Base-by-base conservation (phyloP, 495 filamentous ascomycete species). In the Penicillium cinerascens region DNA sequence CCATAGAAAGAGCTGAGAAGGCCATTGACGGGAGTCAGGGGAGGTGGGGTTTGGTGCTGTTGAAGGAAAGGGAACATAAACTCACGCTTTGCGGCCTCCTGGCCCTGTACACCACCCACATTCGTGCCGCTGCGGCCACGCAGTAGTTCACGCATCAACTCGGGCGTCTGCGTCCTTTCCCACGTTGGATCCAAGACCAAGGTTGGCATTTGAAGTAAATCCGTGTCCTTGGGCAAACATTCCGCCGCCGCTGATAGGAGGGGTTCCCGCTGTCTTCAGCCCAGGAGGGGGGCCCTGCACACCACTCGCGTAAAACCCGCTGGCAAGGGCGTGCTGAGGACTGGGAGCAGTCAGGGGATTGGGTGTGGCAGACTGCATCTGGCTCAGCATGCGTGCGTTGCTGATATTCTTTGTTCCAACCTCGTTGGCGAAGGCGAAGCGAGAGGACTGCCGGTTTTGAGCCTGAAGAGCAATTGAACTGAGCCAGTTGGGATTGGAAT, bases 61-160 rank as follows among this genome's bases (percentile, higher is more conserved):
- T 86, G 83, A 74, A 87, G 79, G 75, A 90, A 87, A 83, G 86
- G 81, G 85, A 89, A 89, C 70, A 82, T 81, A 64, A 78, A 89
- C 92, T 97, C 91, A 96, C 92, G 91, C 88, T 95, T 95, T 80
- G 80, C 81, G 60, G 83, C 80, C 74, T 95, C 91, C 77, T 88
- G 83, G 60, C 78, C 80, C 70, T 84, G 83, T 58, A 73, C 59
- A 64, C 75, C 79, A 65, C 80, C 77, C 44, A 78, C 78, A 67
- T 78, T 82, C 55, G 75, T 72, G 45, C 77, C 75, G 56, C 72
- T 76, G 56, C 84, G 75, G 58, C 73, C 72, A 48, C 87, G 80
- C 58, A 93, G 76, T 55, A 95, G 73, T 59, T 90, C 83, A 54
- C 89, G 87, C 75, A 95, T 83, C 67, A 93, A 73, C 27, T 93